phyloP scores from a whole-genome alignment of 1,139 yeast species.

The Debaryomyces singareniensis region DNA sequence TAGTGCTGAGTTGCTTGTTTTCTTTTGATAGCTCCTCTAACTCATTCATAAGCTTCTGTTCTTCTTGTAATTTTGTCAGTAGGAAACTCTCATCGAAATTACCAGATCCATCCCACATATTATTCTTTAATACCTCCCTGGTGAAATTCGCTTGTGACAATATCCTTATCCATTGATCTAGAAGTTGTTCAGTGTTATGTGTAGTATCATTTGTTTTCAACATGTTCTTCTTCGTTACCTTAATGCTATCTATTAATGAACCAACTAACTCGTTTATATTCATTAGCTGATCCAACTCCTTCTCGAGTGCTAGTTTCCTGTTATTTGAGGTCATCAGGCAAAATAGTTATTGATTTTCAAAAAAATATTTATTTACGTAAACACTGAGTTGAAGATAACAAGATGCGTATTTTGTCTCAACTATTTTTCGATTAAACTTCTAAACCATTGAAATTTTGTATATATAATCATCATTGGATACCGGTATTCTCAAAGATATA shows the following conservation, averaged over 20 bases:
- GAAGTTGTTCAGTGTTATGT: slow-evolving; percentile 28
- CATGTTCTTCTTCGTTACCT: slow-evolving; percentile 22
- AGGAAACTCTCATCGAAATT: slow-evolving; percentile 17
- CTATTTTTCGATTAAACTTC: too few relatives aligned
- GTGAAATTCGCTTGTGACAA: slow-evolving; percentile 42
- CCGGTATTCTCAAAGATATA: too few relatives aligned
- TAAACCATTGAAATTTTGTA: too few relatives aligned
- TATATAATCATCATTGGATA: too few relatives aligned
- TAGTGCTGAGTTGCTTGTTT: slow-evolving; percentile 19
- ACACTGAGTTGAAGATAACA: too few relatives aligned
- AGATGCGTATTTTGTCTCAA: too few relatives aligned
- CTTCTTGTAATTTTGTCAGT: slow-evolving; percentile 13
- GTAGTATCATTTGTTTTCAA: slow-evolving; percentile 26
- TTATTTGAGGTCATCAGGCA: slow-evolving; percentile 9
- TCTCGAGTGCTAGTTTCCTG: slow-evolving; percentile 28
- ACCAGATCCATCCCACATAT: slow-evolving; percentile 23
- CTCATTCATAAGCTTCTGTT: slow-evolving; percentile 19
- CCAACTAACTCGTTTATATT: slow-evolving; percentile 26
- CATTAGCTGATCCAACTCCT: slow-evolving; percentile 30
- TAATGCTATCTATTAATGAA: slow-evolving; percentile 22
- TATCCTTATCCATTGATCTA: slow-evolving; percentile 42
- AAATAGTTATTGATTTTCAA: too few relatives aligned
- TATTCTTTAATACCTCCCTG: slow-evolving; percentile 26
- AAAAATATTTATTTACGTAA: too few relatives aligned
- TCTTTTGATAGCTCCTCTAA: slow-evolving; percentile 22